A percentile compares a stretch with the other conserved stretches of the same genome.
phyloP scores from a whole-genome alignment of 108 stramenopile genomes.

The Seminavis robusta region DNA sequence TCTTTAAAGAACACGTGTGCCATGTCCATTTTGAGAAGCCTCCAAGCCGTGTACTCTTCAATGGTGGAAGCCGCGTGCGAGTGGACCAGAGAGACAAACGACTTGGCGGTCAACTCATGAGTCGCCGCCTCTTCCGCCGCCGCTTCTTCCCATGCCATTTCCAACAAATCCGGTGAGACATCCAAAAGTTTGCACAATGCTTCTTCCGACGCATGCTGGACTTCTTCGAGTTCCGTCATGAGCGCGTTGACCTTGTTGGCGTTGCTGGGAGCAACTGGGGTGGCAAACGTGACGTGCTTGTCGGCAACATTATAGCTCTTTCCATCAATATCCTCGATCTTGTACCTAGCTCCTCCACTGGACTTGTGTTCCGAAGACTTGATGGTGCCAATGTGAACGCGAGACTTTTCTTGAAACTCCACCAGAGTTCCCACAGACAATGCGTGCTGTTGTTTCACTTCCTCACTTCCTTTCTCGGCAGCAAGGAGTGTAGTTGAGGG shows the following conservation, averaged over 20 bases:
- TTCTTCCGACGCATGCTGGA: slow-evolving; percentile 29
- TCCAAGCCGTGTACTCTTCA: slow-evolving; percentile 54
- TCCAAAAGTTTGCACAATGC: slow-evolving; percentile 34
- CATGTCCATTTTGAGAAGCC: slow-evolving; percentile 25
- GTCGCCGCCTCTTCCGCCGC: slow-evolving; percentile 23
- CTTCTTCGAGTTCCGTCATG: slow-evolving; percentile 33
- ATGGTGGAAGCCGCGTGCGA: slow-evolving; percentile 55
- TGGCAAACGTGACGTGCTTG: slow-evolving; percentile 38
- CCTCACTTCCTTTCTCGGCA: slow-evolving; percentile 23
- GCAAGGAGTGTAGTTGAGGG: not conserved
- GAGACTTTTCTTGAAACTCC: slow-evolving; percentile 47
- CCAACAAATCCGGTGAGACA: slow-evolving; percentile 39
- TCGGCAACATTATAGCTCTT: slow-evolving; percentile 44
- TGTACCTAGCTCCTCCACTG: slow-evolving; percentile 48
- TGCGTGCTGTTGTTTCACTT: slow-evolving; percentile 31
- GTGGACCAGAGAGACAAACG: slow-evolving; percentile 45
- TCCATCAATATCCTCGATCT: slow-evolving; percentile 36
- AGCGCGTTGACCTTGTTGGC: slow-evolving; percentile 41
- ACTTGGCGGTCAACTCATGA: slow-evolving; percentile 27
- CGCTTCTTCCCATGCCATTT: slow-evolving; percentile 63
- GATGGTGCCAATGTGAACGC: slow-evolving; percentile 50
- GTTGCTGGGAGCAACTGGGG: slow-evolving; percentile 37
- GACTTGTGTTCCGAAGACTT: slow-evolving; percentile 38
- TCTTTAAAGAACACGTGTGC: slow-evolving; percentile 60
- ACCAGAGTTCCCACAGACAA: slow-evolving; percentile 42